Conservation (phyloP, 352 stramenopile species). For the Globisporangium iwayamae region DNA sequence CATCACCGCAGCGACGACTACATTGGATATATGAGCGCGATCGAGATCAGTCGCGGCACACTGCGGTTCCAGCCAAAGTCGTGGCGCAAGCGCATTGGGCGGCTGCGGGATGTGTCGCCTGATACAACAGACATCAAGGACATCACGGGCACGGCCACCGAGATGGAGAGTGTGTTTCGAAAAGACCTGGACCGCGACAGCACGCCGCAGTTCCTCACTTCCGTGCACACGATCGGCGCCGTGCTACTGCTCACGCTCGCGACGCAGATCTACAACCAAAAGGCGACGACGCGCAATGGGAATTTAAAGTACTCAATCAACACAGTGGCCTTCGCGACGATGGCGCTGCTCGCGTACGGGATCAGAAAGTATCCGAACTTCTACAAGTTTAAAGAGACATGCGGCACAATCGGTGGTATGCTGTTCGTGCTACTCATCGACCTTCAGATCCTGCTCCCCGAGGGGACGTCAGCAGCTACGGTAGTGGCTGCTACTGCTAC, state of each 20-base stretch:
- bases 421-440: slow-evolving; percentile 39
- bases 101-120: neutral
- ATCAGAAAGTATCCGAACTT: slow-evolving; percentile 31
- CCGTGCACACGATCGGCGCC: slow-evolving; percentile 29
- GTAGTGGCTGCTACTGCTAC: neutral
- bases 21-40: slow-evolving; percentile 55
- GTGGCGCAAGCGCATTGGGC: neutral
- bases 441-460: slow-evolving; percentile 33
- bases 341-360: slow-evolving; percentile 27
- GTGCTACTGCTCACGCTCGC: slow-evolving; percentile 40
- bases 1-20: slow-evolving; percentile 58
- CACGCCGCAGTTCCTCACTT: slow-evolving; percentile 43
- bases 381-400: slow-evolving; percentile 32
- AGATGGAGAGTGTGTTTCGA: slow-evolving; percentile 59
- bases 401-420: slow-evolving; percentile 24
- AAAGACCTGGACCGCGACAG: slow-evolving; percentile 48
- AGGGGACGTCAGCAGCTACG: neutral
- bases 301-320: slow-evolving; percentile 40
- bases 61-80: slow-evolving; percentile 49
- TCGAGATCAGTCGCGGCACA: slow-evolving; percentile 47
- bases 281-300: slow-evolving; percentile 13
- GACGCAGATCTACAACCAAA: slow-evolving; percentile 37
- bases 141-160: slow-evolving; percentile 33
- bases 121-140: slow-evolving; percentile 29
- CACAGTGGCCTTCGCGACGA: slow-evolving; percentile 17